Conservation (phyloP, 2,329 filamentous ascomycete genomes). For the Domatiomyces catenatus region DNA sequence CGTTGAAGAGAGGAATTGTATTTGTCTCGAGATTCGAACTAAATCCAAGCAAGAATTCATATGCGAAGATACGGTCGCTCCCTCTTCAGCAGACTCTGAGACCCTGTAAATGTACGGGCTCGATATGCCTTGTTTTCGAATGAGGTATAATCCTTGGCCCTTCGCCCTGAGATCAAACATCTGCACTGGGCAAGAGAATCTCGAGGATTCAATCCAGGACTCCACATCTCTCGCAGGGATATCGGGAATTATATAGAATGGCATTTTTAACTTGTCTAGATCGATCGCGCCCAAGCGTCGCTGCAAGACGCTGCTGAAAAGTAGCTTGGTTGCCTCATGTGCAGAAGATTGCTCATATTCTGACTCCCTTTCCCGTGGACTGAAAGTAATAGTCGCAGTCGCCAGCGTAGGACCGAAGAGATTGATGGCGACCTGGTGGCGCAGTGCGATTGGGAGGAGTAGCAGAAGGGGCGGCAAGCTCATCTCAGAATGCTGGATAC, state of each 20-base stretch:
- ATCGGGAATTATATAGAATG: conserved; percentile 10
- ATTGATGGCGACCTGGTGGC: not conserved
- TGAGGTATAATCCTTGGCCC: not conserved
- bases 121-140: not conserved
- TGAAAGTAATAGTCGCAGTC: not conserved
- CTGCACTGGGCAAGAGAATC: not conserved
- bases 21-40: not conserved
- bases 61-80: not conserved
- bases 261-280: not conserved
- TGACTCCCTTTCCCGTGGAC: not conserved
- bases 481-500: not conserved
- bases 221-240: conserved; percentile 1
- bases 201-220: conserved; percentile 2
- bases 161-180: not conserved
- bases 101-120: not conserved
- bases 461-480: not conserved
- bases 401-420: not conserved
- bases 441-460: not conserved
- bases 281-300: not conserved
- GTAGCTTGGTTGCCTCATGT: not conserved
- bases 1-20: not conserved
- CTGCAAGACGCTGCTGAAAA: not conserved
- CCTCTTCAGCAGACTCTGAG: not conserved
- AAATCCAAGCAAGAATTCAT: not conserved
- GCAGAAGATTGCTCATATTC: not conserved